Conservation (phyloP, 805 yeast species). For the Sugiyamaella qingdaonensis region DNA sequence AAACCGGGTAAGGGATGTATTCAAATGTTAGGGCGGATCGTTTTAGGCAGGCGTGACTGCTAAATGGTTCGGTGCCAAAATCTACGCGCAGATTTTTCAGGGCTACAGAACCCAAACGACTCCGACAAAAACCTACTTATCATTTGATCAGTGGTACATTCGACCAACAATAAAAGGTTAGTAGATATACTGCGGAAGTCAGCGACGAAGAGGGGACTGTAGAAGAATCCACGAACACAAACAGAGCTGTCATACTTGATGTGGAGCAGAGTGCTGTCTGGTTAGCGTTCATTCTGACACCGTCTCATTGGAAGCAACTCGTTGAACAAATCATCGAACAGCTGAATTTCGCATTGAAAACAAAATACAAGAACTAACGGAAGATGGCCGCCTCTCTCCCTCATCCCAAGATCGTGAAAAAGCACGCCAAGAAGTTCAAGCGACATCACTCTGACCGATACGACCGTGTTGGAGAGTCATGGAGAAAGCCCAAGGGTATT, state of each 20-base stretch:
- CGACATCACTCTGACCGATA: slow-evolving; percentile 99
- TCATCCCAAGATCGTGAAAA: slow-evolving; percentile 99
- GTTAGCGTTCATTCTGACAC: no score
- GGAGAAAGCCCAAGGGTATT: slow-evolving; percentile 99
- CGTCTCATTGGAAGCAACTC: no score
- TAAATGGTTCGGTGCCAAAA: not conserved
- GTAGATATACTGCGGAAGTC: not conserved
- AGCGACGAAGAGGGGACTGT: no score
- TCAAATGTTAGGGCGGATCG: not conserved
- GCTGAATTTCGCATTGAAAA: no score
- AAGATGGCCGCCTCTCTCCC: slow-evolving; percentile 95
- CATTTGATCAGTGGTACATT: slow-evolving; percentile 1
- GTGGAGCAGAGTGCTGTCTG: no score
- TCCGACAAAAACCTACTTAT: not conserved
- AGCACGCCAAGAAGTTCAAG: slow-evolving; percentile 96
- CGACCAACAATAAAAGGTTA: not conserved
- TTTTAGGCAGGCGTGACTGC: slow-evolving; percentile 1
- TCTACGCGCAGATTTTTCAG: slow-evolving; percentile 1
- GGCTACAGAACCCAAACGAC: not conserved
- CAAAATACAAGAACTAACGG: not conserved
- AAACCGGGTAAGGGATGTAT: no score
- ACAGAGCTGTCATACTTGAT: no score
- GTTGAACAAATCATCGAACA: no score
- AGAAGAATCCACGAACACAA: no score
- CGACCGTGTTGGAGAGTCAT: slow-evolving; percentile 95